A percentile compares a stretch with the other conserved stretches of the same genome.
Conservation (phyloP, 208 protist species). For the Lotmaria passim region DNA sequence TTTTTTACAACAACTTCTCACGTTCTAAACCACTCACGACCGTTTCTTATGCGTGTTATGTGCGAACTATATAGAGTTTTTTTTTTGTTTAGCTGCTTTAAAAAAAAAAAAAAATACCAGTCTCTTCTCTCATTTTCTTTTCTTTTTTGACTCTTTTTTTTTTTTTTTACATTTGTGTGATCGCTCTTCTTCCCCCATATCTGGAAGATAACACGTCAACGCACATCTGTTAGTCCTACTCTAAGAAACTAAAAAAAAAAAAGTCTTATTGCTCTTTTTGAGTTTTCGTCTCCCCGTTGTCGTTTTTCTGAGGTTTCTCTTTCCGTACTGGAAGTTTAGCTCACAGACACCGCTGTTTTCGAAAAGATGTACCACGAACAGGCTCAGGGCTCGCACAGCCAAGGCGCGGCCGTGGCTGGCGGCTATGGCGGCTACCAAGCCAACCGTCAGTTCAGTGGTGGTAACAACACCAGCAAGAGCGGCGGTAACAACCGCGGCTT, state of each 20-base stretch:
- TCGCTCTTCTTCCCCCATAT: slow-evolving; percentile 10
- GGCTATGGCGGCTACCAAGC: slow-evolving; percentile 34
- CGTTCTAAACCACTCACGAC: no score
- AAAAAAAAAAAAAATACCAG: slow-evolving; percentile 5
- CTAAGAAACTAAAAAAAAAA: slow-evolving; percentile 4
- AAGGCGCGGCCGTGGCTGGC: slow-evolving; percentile 1
- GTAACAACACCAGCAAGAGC: slow-evolving; percentile 9
- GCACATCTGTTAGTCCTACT: neutral
- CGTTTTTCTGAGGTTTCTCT: slow-evolving; percentile 4
- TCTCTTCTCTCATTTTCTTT: slow-evolving; percentile 29
- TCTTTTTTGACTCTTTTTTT: neutral
- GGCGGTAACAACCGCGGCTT: slow-evolving; percentile 29
- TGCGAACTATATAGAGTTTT: no score
- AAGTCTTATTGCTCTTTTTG: neutral
- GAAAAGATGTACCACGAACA: slow-evolving; percentile 16
- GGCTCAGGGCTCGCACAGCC: slow-evolving; percentile 10
- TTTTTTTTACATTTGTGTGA: slow-evolving; percentile 8
- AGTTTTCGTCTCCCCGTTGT: neutral
- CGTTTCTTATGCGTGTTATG: no score
- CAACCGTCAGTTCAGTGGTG: slow-evolving; percentile 24
- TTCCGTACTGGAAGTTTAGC: slow-evolving; percentile 1
- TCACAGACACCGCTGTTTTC: neutral
- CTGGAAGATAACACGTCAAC: slow-evolving; percentile 4
- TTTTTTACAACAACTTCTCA: no score
- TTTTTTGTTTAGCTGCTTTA: slow-evolving; percentile 19